Base-by-base conservation (phyloP, 2,329 filamentous ascomycete genomes). In the Lachnellula willkommii region DNA sequence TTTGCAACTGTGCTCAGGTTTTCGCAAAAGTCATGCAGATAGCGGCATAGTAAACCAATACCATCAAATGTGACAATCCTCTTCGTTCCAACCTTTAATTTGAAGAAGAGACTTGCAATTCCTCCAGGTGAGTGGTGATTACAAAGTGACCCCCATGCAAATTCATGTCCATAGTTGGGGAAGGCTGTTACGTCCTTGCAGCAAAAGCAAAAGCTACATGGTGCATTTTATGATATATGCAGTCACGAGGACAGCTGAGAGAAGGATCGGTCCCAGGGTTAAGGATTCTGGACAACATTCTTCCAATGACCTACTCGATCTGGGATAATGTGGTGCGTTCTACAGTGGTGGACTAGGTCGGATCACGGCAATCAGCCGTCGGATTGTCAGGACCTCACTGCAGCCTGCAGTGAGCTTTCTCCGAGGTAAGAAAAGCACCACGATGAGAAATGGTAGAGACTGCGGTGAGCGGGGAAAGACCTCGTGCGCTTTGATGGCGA, bases 1-100 rank as follows among this genome's bases (percentile, higher is more conserved):
- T 60, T 65, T 64, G 56, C 52, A 61, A 53, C 62, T 63, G 58
- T 63, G 60, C 60, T 64, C 43, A 52, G 55, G 54, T 60, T 58
- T 60, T 59, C 55, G 52, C 57, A 62, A 56, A 63, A 68, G 56
- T 36, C 22, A 61, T 59, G 64, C 60, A 65, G 55, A 55, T 66
- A 69, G 68, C 52, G 52, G 55, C 62, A 65, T 63, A 65, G 63
- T 63, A 58, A 66, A 65, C 61, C 62, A 65, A 67, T 66, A 66
- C 65, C 62, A 67, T 57, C 43, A 58, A 63, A 63, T 60, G 58
- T 63, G 57, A 63, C 64, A 57, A 55, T 51, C 56, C 47, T 50
- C 54, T 55, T 54, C 52, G 54, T 53, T 52, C 62, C 37, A 53
- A 47, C 35, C 28, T 43, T 26, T 15, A 49, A 15, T 22, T 40